Evolutionary conservation across 768 basidiomycete genomes (phyloP).

Genomic region (Pulveroboletus ravenelii): DNA sequence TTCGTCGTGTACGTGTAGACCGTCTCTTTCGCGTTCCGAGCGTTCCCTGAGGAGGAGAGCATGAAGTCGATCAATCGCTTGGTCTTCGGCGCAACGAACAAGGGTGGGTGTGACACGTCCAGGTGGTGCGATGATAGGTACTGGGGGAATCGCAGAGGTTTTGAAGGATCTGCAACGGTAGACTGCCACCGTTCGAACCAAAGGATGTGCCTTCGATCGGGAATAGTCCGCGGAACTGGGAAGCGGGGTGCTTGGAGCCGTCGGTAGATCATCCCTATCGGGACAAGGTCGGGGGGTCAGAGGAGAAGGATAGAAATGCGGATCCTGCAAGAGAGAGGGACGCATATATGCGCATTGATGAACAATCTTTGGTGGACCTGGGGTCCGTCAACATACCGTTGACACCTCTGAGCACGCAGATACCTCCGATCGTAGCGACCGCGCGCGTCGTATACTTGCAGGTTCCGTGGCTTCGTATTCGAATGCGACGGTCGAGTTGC

Average conservation of each 20-base stretch:
- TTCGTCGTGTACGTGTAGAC: slow-evolving; percentile 13
- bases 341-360: slow-evolving; percentile 8
- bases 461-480: slow-evolving; percentile 28
- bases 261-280: slow-evolving; percentile 15
- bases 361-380: background rate
- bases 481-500: background rate
- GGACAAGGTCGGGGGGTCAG: background rate
- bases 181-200: slow-evolving; percentile 18
- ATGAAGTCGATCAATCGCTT: slow-evolving; percentile 41
- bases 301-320: slow-evolving; percentile 3
- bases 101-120: slow-evolving; percentile 24
- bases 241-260: slow-evolving; percentile 24
- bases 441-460: slow-evolving; percentile 40
- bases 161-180: slow-evolving; percentile 1
- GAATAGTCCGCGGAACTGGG: slow-evolving; percentile 20
- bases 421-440: slow-evolving; percentile 33
- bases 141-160: slow-evolving; percentile 14
- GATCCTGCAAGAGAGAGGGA: slow-evolving; percentile 3
- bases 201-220: slow-evolving; percentile 20
- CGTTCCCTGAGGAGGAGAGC: slow-evolving; percentile 41
- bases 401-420: slow-evolving; percentile 10
- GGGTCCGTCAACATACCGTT: slow-evolving; percentile 4
- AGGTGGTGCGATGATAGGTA: slow-evolving; percentile 57
- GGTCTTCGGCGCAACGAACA: slow-evolving; percentile 32
- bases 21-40: slow-evolving; percentile 34